A percentile compares a stretch with the other conserved stretches of the same genome.
phyloP scores from a whole-genome alignment of 371 early-diverging fungal genomes.

The Mucor racemosus region DNA sequence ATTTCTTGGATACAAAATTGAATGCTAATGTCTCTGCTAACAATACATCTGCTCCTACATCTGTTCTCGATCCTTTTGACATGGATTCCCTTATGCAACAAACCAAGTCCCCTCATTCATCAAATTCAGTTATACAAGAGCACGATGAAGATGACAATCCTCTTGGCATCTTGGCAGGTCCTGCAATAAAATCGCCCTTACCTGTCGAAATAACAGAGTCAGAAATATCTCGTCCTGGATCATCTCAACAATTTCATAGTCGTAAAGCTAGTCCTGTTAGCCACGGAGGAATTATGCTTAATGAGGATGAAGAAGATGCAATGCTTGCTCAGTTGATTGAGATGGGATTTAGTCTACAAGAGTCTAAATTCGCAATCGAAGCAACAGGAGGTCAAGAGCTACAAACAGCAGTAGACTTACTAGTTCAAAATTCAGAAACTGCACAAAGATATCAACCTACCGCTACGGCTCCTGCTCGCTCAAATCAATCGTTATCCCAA shows the following conservation, averaged over 20 bases:
- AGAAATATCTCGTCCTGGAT: slow-evolving; percentile 5
- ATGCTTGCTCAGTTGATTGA: slow-evolving; percentile 71
- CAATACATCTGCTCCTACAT: slow-evolving; percentile 14
- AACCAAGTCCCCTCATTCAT: slow-evolving; percentile 13
- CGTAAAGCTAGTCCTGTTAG: neutral
- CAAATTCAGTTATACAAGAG: neutral
- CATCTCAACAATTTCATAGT: slow-evolving; percentile 1
- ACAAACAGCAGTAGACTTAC: slow-evolving; percentile 63
- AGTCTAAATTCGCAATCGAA: slow-evolving; percentile 67
- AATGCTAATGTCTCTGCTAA: slow-evolving; percentile 7
- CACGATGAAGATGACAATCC: slow-evolving; percentile 47
- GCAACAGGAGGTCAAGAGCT: slow-evolving; percentile 60
- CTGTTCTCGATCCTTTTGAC: slow-evolving; percentile 43
- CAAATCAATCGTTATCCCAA: slow-evolving; percentile 8
- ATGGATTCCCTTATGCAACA: slow-evolving; percentile 28
- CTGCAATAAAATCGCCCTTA: slow-evolving; percentile 25
- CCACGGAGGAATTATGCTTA: neutral
- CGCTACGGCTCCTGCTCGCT: slow-evolving; percentile 28
- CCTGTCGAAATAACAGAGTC: slow-evolving; percentile 11
- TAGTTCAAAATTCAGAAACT: slow-evolving; percentile 60
- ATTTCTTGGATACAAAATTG: slow-evolving; percentile 45
- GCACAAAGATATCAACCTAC: slow-evolving; percentile 63
- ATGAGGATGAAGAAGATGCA: slow-evolving; percentile 18
- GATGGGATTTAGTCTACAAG: slow-evolving; percentile 80
- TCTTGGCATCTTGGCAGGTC: slow-evolving; percentile 44